Conservation (phyloP, 805 yeast genomes). For the Candida odintsovae region DNA sequence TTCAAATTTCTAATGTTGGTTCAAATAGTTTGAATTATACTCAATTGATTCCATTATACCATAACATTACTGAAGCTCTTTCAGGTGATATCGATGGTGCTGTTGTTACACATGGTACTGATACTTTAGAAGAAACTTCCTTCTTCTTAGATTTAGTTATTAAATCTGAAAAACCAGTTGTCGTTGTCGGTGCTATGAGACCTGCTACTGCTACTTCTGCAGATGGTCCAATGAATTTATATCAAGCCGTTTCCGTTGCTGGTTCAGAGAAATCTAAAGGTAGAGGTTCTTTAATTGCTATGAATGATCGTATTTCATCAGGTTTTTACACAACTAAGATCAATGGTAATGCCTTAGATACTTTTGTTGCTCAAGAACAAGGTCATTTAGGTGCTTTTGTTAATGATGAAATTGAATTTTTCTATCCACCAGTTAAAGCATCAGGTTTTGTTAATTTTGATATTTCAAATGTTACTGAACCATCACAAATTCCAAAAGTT, state of each 20-base stretch:
- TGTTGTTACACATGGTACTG: conserved; percentile 70
- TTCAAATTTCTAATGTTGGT: conserved; percentile 42
- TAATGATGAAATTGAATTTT: conserved; percentile 56
- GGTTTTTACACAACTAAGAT: conserved; percentile 64
- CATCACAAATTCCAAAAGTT: conserved; percentile 33
- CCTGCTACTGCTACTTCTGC: conserved; percentile 66
- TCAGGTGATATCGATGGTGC: conserved; percentile 42
- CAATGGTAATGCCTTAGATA: conserved; percentile 62
- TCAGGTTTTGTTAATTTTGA: conserved; percentile 26
- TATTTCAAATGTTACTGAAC: conserved; percentile 21
- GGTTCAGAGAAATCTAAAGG: conserved; percentile 42
- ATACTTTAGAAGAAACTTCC: conserved; percentile 62
- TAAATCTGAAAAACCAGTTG: conserved; percentile 29
- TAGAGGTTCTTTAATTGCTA: conserved; percentile 57
- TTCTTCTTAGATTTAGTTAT: conserved; percentile 52
- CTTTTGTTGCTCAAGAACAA: conserved; percentile 60
- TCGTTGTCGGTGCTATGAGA: conserved; percentile 55
- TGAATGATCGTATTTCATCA: conserved; percentile 62
- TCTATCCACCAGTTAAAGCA: conserved; percentile 55
- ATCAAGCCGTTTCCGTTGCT: conserved; percentile 63
- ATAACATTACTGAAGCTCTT: conserved; percentile 40
- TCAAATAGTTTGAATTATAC: conserved; percentile 49
- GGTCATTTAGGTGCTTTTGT: conserved; percentile 67
- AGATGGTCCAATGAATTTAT: conserved; percentile 69
- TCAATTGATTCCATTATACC: conserved; percentile 40